These are phyloP conservation scores for Margaritispora aquatica DNA, from an alignment of 495 filamentous ascomycete species.

Conservation along the genomic window DNA sequence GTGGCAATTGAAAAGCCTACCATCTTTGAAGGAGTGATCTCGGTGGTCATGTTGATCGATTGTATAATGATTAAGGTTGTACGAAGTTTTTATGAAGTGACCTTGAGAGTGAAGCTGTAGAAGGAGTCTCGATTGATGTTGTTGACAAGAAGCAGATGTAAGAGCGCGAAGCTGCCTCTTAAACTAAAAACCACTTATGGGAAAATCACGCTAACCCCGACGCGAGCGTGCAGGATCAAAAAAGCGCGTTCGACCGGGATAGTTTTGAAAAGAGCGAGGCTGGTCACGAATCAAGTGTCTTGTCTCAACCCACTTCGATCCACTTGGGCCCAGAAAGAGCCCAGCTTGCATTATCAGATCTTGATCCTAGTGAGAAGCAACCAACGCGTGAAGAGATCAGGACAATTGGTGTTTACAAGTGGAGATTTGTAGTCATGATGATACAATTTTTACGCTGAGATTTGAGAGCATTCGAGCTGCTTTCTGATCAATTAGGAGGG, in stretches of 20 bases:
- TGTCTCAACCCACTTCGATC: neutral
- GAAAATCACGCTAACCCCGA: conserved; percentile 1
- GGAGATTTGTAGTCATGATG: conserved; percentile 2
- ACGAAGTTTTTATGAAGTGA: conserved; percentile 3
- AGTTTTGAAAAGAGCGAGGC: conserved; percentile 8
- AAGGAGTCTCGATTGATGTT: conserved; percentile 10
- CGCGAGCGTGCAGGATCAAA: conserved; percentile 11
- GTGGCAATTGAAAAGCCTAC: conserved; percentile 47
- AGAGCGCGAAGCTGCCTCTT: neutral
- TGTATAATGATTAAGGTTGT: neutral
- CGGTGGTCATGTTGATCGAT: conserved; percentile 50
- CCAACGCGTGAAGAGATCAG: neutral
- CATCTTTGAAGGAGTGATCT: conserved; percentile 84
- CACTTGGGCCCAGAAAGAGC: neutral
- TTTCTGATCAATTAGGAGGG: neutral
- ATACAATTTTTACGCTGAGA: conserved; percentile 2
- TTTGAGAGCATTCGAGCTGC: neutral
- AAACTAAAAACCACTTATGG: conserved; percentile 1
- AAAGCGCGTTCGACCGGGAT: conserved; percentile 8
- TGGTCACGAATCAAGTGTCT: conserved; percentile 5
- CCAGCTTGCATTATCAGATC: conserved; percentile 16
- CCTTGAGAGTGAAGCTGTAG: conserved; percentile 4
- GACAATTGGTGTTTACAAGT: neutral
- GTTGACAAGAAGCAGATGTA: conserved; percentile 6
- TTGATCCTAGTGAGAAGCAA: neutral